phyloP scores from a whole-genome alignment of 2,329 filamentous ascomycete species.

The Amphichorda felina region DNA sequence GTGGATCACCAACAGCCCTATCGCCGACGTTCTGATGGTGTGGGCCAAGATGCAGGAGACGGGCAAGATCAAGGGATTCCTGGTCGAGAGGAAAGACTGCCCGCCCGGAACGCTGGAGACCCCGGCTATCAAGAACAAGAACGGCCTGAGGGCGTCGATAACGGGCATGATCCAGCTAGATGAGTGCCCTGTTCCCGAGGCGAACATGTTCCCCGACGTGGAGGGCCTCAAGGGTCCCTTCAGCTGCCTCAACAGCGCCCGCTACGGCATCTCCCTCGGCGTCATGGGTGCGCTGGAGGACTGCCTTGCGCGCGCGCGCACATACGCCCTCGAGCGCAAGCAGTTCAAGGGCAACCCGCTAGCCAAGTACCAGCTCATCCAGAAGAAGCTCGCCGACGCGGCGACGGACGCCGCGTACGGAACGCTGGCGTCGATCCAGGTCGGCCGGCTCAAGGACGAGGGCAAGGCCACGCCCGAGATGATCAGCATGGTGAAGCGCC shows the following conservation, averaged over 20 bases:
- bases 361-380: slow-evolving; percentile 90
- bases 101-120: slow-evolving; percentile 85
- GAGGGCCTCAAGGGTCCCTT: slow-evolving; percentile 86
- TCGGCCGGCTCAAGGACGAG: slow-evolving; percentile 84
- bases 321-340: slow-evolving; percentile 83
- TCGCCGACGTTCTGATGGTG: slow-evolving; percentile 71
- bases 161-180: slow-evolving; percentile 98
- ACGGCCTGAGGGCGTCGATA: slow-evolving; percentile 79
- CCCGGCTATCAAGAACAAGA: slow-evolving; percentile 89
- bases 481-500: slow-evolving; percentile 93
- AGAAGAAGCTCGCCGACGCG: slow-evolving; percentile 95
- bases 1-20: slow-evolving; percentile 92
- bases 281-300: slow-evolving; percentile 92
- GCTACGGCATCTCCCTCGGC: slow-evolving; percentile 88
- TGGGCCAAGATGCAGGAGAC: slow-evolving; percentile 91
- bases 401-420: slow-evolving; percentile 84
- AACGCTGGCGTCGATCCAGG: slow-evolving; percentile 80
- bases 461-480: slow-evolving; percentile 85
- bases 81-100: slow-evolving; percentile 76
- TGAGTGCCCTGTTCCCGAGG: slow-evolving; percentile 73
- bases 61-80: slow-evolving; percentile 87
- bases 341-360: slow-evolving; percentile 96
- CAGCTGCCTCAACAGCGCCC: slow-evolving; percentile 83
- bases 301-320: slow-evolving; percentile 66
- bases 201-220: slow-evolving; percentile 87